Evolutionary conservation across 192 early-diverging fungal genomes (phyloP).

Genomic region (Diversispora eburnea): DNA sequence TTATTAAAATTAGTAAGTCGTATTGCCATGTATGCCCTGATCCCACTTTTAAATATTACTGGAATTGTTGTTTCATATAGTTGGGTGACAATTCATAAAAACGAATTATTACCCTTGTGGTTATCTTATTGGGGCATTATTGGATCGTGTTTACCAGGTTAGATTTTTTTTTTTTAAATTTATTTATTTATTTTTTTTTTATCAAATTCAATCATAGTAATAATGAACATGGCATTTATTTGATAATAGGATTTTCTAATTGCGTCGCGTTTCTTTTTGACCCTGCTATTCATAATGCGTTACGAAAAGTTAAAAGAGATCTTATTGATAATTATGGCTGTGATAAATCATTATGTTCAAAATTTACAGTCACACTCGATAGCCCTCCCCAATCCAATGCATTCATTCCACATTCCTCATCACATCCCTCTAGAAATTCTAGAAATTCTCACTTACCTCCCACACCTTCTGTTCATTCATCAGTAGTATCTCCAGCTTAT

Average conservation of each 20-base stretch:
- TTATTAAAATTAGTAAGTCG: slow-evolving; percentile 19
- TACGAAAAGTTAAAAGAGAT: slow-evolving; percentile 20
- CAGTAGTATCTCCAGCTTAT: too few relatives aligned
- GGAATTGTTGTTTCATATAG: slow-evolving; percentile 11
- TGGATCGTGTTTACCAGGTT: slow-evolving; percentile 12
- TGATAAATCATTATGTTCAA: not conserved
- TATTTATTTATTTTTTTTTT: not conserved
- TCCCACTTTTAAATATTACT: slow-evolving; percentile 13
- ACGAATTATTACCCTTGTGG: not conserved
- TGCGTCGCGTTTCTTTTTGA: slow-evolving; percentile 20
- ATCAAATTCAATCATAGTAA: not conserved
- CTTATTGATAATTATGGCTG: slow-evolving; percentile 17
- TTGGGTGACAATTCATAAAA: not conserved
- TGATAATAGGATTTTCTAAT: slow-evolving; percentile 6
- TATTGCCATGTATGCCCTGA: slow-evolving; percentile 5
- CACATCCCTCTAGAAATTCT: too few relatives aligned
- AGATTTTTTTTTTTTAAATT: not conserved
- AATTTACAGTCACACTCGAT: not conserved
- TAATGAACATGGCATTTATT: not conserved
- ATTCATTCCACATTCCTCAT: not conserved
- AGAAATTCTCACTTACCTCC: too few relatives aligned
- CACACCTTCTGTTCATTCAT: too few relatives aligned
- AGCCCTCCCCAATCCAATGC: not conserved
- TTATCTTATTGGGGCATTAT: not conserved
- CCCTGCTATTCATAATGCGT: slow-evolving; percentile 19